Evolutionary conservation across 257 asterid genomes (phyloP), one percentile per base, ranked within the genome.

Genomic region (Oldenlandia corymbosa): DNA sequence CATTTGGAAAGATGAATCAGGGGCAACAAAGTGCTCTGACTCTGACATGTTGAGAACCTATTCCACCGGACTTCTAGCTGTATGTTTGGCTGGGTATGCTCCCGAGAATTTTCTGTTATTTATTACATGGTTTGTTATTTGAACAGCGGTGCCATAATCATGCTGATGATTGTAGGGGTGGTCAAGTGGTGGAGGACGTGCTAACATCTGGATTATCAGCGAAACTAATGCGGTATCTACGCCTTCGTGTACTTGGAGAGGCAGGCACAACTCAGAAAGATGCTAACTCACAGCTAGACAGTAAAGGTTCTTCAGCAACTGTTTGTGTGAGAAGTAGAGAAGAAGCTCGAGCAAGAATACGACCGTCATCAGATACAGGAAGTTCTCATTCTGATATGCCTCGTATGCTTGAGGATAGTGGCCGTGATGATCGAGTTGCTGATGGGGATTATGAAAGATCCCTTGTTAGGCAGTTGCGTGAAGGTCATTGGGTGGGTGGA

Each of bases 181-280:
- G 87, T 69, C 94, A 87, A 76, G 79, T 93, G 72, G 99, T 87
- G 71, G 99, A 90, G 79, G 99, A 90, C 69, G 95, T 90, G 75
- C 78, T 93, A 68, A 82, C 88, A 67, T 85, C 99, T 76, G 97
- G 99, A 32, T 80, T 93, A 70, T 75, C 99, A 57, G 88, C 97
- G 66, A 90, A 85, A 75, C 85, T 93, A 66, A 93, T 93, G 97
- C 80, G 87, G 41, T 83, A 80, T 78, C 87, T 93, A 39, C 96
- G 99, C 43, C 21, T 78, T 60, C 87, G 89, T 54, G 87, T 87
- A 62, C 67, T 90, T 75, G 97, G 95, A 10, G 97, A 90, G 55
- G 51, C 88, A 31, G 78, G 68, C 72, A 62, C 82, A 47, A 78
- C 65, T 71, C 97, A 82, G 74, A 87, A 76, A 74, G 99, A 93